Conservation (phyloP, 495 filamentous ascomycete genomes). For the Apodospora peruviana region DNA sequence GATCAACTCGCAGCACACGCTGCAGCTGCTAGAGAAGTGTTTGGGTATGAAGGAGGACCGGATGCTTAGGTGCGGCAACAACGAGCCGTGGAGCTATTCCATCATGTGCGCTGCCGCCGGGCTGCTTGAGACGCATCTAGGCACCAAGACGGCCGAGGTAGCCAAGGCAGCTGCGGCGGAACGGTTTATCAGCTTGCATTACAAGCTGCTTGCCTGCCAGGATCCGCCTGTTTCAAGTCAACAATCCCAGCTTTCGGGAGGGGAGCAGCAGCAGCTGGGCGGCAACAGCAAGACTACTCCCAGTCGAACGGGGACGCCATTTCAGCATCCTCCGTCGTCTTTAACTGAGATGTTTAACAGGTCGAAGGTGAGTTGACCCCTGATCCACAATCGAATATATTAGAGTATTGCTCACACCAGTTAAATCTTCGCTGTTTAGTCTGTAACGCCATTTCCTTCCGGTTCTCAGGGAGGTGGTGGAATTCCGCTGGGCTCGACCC, state of each 20-base stretch:
- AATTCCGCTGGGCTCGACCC: no score
- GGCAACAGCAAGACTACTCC: no score
- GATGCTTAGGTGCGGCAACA: constrained; percentile 38
- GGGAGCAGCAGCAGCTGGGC: neutral
- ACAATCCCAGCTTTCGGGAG: constrained; percentile 4
- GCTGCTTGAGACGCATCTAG: constrained; percentile 36
- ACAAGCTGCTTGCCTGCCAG: constrained; percentile 38
- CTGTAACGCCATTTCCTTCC: no score
- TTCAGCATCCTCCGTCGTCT: no score
- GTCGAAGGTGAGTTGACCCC: no score
- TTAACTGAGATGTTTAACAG: no score
- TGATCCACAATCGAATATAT: no score
- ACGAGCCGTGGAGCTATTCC: constrained; percentile 42
- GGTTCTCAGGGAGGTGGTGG: no score
- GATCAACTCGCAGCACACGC: constrained; percentile 37
- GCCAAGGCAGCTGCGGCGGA: constrained; percentile 35
- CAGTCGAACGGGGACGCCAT: no score
- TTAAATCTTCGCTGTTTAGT: no score
- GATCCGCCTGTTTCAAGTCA: constrained; percentile 25
- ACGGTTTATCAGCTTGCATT: constrained; percentile 33
- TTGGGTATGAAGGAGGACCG: constrained; percentile 39
- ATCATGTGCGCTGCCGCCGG: constrained; percentile 40
- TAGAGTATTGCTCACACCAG: no score
- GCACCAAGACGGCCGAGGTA: constrained; percentile 31
- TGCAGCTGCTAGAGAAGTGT: constrained; percentile 39